phyloP scores from a whole-genome alignment of 495 filamentous ascomycete species.

The Usnea hakonensis region DNA sequence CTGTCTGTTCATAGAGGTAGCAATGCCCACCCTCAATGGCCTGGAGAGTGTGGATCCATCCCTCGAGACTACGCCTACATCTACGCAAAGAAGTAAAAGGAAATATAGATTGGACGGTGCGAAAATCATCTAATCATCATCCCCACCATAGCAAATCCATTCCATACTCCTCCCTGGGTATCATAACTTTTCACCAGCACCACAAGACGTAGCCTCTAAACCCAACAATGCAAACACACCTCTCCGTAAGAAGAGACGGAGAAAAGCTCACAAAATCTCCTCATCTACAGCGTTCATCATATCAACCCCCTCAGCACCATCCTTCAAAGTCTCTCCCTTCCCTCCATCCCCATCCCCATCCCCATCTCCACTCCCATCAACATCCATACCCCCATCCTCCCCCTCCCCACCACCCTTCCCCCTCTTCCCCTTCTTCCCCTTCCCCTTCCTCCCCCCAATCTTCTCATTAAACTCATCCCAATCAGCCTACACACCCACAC shows the following conservation, averaged over 20 bases:
- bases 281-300: background rate
- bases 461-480: constrained; percentile 54
- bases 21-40: background rate
- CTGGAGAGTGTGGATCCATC: too few species aligned
- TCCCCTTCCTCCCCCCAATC: constrained; percentile 20
- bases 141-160: background rate
- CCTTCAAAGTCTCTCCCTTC: background rate
- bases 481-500: constrained; percentile 19
- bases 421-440: constrained; percentile 7
- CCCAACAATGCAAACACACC: background rate
- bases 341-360: background rate
- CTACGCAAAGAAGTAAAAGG: too few species aligned
- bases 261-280: background rate
- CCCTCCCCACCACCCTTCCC: constrained; percentile 14
- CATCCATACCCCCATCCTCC: constrained; percentile 25
- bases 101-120: background rate
- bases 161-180: background rate
- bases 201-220: background rate
- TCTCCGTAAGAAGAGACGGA: too few species aligned
- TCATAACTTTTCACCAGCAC: background rate
- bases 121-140: background rate
- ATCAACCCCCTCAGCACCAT: background rate
- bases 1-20: background rate
- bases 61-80: too few species aligned
- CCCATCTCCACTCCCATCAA: constrained; percentile 33